Base-by-base conservation (phyloP, 495 filamentous ascomycete species). In the Trichoderma asperelloides region DNA sequence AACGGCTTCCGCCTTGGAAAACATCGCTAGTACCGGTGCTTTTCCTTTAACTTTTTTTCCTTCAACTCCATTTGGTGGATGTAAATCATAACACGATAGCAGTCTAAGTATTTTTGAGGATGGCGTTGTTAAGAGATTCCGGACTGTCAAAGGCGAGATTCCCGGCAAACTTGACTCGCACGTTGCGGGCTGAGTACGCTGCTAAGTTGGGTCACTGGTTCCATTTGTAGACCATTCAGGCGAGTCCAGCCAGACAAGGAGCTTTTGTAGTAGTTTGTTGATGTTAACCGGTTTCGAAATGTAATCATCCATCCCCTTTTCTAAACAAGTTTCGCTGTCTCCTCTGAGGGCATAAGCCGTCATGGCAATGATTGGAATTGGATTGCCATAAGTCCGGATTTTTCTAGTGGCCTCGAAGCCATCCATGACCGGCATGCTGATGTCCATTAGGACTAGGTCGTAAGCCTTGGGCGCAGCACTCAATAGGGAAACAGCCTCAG, bases 361-460 rank as follows among this genome's bases (percentile, higher is more conserved):
- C 75, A 89, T 81, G 63, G 87, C 87, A 39, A 88, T 78, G 45
- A 89, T 88, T 21, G 87, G 86, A 3, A 85, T 77, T 21, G 76
- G 72, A 1, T 81, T 70, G 9, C 77, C 89, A 45, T 88, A 80
- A 15, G 77, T 74, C 15, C 86, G 78, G 41, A 87, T 88, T 65
- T 82, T 79, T 27, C 81, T 73, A 0, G 84, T 86, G 18, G 84
- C 82, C 37, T 84, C 82, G 18, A 87, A 82, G 0, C 86, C 86
- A 67, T 87, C 80, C 85, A 88, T 89, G 15, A 87, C 74, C 0
- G 87, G 87, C 88, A 90, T 90, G 60, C 82, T 84, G 8, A 89
- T 84, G 69, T 89, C 86, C 86, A 89, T 88, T 23, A 88, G 75
- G 1, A 89, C 79, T 41, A 84, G 78, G 66, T 86, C 79, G 67